Percentiles rank a stretch among this genome's conserved stretches.
Conservation (phyloP, 495 filamentous ascomycete genomes). For the Talaromyces stipitatus region DNA sequence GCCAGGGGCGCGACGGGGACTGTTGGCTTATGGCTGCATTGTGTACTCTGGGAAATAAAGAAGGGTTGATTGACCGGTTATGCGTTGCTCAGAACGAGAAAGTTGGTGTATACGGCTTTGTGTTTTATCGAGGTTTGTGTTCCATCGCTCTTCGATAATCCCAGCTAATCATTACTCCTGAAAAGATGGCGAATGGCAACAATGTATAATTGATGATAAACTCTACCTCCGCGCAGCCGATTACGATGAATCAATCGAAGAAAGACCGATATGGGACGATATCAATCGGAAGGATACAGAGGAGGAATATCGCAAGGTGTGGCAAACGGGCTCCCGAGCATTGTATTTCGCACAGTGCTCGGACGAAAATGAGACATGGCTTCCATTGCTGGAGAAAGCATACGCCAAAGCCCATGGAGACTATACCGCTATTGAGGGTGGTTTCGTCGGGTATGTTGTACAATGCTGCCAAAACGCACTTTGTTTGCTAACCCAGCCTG, state of each 20-base stretch:
- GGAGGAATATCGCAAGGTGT: conserved; percentile 66
- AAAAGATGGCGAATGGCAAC: conserved; percentile 84
- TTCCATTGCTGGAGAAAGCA: conserved; percentile 89
- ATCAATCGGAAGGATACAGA: conserved; percentile 64
- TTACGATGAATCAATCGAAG: conserved; percentile 64
- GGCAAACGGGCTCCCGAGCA: conserved; percentile 69
- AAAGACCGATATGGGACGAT: conserved; percentile 63
- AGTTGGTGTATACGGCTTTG: conserved; percentile 90
- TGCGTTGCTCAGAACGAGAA: conserved; percentile 76
- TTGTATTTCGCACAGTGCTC: conserved; percentile 83
- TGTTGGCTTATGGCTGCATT: conserved; percentile 91
- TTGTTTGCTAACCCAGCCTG: not conserved
- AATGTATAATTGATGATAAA: conserved; percentile 81
- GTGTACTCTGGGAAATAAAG: conserved; percentile 75
- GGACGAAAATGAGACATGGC: conserved; percentile 86
- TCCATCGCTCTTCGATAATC: not conserved
- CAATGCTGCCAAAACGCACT: not conserved
- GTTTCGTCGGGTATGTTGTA: conserved; percentile 56
- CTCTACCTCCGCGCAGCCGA: conserved; percentile 76
- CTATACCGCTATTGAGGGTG: conserved; percentile 75
- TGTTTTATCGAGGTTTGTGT: conserved; percentile 68
- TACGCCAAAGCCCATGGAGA: conserved; percentile 95
- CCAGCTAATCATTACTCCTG: not conserved
- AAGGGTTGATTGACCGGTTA: conserved; percentile 67
- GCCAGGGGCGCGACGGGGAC: conserved; percentile 73